Evolutionary conservation across 1,284 basidiomycete species (phyloP).

Genomic region (Coniferiporia weirii): DNA sequence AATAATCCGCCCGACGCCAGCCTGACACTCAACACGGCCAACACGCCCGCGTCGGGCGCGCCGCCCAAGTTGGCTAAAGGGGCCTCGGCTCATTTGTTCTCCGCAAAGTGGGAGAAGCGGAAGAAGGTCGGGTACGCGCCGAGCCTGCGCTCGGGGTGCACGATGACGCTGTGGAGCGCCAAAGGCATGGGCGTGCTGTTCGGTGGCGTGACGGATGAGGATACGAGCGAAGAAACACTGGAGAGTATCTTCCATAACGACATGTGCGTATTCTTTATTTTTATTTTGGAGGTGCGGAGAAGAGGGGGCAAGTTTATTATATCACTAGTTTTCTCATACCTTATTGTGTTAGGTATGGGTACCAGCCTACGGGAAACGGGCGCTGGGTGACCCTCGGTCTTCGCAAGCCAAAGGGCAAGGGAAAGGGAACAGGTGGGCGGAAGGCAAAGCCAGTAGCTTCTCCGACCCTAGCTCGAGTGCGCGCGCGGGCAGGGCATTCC

Average conservation of each 20-base stretch:
- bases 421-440: conserved; percentile 37
- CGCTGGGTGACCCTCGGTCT: conserved; percentile 78
- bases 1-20: conserved; percentile 22
- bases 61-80: conserved; percentile 27
- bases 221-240: conserved; percentile 80
- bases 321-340: not conserved
- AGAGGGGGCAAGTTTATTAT: not conserved
- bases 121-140: conserved; percentile 79
- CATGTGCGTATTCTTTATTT: conserved; percentile 42
- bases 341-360: conserved; percentile 56
- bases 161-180: conserved; percentile 75
- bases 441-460: conserved; percentile 38
- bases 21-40: conserved; percentile 31
- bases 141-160: conserved; percentile 71
- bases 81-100: conserved; percentile 40
- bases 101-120: conserved; percentile 80
- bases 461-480: conserved; percentile 18
- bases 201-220: conserved; percentile 89
- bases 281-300: not conserved
- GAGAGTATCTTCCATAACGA: conserved; percentile 86
- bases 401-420: conserved; percentile 56
- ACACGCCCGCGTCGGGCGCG: conserved; percentile 19
- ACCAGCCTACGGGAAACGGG: conserved; percentile 75
- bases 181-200: conserved; percentile 78
- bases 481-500: conserved; percentile 24